Evolutionary conservation across 768 basidiomycete genomes (phyloP).

Genomic region (Amanita polypyramis): DNA sequence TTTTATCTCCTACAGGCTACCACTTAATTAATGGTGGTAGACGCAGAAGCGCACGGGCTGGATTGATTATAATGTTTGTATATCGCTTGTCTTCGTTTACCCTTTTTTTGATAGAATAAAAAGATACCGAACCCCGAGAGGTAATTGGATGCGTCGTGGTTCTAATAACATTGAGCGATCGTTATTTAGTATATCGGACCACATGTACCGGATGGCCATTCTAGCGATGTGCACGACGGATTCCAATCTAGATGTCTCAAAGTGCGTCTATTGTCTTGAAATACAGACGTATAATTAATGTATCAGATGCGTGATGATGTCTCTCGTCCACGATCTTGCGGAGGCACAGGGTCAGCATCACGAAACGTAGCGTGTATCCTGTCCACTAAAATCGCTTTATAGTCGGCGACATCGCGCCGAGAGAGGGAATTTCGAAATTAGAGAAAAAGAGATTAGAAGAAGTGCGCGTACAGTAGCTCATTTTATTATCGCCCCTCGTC

Average conservation of each 20-base stretch:
- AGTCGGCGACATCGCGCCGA: constrained; percentile 93
- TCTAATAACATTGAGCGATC: background rate
- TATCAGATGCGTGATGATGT: constrained; percentile 76
- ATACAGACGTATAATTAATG: background rate
- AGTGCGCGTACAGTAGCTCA: constrained; percentile 23
- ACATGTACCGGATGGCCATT: constrained; percentile 97
- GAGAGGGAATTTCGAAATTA: constrained; percentile 73
- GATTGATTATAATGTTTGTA: constrained; percentile 68
- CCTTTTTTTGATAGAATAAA: constrained; percentile 4
- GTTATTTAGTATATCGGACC: constrained; percentile 76
- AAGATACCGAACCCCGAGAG: constrained; percentile 83
- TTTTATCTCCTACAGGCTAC: too few relatives aligned
- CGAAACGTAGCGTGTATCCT: background rate
- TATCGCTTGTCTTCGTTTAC: background rate
- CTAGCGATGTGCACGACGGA: constrained; percentile 84
- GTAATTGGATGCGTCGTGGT: constrained; percentile 23
- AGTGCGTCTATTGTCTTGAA: constrained; percentile 32
- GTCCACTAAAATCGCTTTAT: constrained; percentile 1
- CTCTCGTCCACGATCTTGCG: constrained; percentile 88
- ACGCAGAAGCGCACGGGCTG: constrained; percentile 95
- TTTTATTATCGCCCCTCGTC: background rate
- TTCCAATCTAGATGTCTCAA: constrained; percentile 55
- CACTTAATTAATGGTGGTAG: constrained; percentile 26
- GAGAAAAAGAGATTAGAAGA: constrained; percentile 74
- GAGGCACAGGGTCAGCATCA: constrained; percentile 70